Conservation (phyloP, 2,329 filamentous ascomycete species). For the Parastagonospora avenae region DNA sequence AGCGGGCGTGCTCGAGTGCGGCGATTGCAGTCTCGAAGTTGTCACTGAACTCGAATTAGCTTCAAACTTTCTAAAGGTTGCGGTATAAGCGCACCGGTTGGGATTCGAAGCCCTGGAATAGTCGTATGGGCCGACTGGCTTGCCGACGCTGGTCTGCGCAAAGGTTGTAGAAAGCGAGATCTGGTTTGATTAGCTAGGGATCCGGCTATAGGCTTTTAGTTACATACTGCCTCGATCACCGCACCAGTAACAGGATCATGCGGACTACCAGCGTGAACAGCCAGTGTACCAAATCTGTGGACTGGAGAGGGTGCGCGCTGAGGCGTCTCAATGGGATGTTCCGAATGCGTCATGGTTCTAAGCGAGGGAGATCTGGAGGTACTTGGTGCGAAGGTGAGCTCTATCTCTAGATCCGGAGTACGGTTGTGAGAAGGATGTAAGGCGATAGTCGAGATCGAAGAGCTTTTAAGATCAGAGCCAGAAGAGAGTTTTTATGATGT, state of each 20-base stretch:
- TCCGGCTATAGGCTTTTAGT: not conserved
- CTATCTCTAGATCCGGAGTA: not conserved
- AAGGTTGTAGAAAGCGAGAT: conserved; percentile 97
- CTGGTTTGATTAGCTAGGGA: conserved; percentile 41
- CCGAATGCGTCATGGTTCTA: conserved; percentile 45
- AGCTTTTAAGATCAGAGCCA: conserved; percentile 1
- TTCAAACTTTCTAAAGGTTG: not conserved
- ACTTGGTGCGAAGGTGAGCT: not conserved
- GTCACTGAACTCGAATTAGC: conserved; percentile 56
- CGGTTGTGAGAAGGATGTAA: not conserved
- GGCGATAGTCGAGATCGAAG: not conserved
- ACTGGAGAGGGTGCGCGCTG: conserved; percentile 74
- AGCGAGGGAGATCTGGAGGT: too few species aligned
- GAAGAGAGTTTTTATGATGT: conserved; percentile 11
- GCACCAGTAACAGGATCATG: conserved; percentile 91
- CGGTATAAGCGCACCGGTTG: conserved; percentile 63
- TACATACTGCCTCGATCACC: conserved; percentile 79
- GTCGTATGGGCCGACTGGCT: conserved; percentile 87
- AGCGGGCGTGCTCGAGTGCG: conserved; percentile 87
- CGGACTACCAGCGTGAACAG: conserved; percentile 90
- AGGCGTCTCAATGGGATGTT: conserved; percentile 71
- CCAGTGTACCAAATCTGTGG: conserved; percentile 87
- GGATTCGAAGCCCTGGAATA: conserved; percentile 94
- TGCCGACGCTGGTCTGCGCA: conserved; percentile 85
- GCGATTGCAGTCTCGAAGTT: conserved; percentile 94